These are phyloP conservation scores for Yarrowia phangngaensis DNA, from an alignment of 805 yeast genomes.

Conservation along the genomic window DNA sequence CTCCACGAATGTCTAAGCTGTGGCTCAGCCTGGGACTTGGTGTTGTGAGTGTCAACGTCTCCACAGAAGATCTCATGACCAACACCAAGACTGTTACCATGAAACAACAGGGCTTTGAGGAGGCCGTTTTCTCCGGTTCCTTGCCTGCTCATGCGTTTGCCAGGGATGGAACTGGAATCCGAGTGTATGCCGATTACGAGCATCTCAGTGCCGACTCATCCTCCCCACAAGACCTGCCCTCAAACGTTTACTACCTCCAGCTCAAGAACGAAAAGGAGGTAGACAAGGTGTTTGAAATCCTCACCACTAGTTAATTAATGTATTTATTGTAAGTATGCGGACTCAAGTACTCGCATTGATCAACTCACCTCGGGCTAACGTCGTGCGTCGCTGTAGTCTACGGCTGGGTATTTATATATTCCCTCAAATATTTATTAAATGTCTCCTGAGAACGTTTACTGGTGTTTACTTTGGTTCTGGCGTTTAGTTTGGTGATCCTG, in stretches of 20 bases:
- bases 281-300: conserved; percentile 13
- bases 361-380: no score
- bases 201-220: conserved; percentile 12
- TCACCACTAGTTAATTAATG: conserved; percentile 14
- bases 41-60: conserved; percentile 7
- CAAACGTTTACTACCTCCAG: conserved; percentile 24
- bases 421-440: no score
- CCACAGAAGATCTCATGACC: conserved; percentile 22
- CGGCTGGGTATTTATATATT: no score
- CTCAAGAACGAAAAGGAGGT: conserved; percentile 20
- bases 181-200: conserved; percentile 19
- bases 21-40: conserved; percentile 20
- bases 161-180: conserved; percentile 23
- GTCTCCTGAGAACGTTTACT: no score
- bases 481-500: no score
- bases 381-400: no score
- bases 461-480: no score
- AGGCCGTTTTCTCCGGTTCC: conserved; percentile 18
- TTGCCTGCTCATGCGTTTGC: conserved; percentile 20
- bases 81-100: conserved; percentile 22
- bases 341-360: no score
- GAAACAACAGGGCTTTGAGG: conserved; percentile 23
- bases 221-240: conserved; percentile 11
- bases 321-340: background rate
- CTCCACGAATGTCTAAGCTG: conserved; percentile 20